Conservation (phyloP, 192 early-diverging fungal species). For the Linnemannia hyalina region DNA sequence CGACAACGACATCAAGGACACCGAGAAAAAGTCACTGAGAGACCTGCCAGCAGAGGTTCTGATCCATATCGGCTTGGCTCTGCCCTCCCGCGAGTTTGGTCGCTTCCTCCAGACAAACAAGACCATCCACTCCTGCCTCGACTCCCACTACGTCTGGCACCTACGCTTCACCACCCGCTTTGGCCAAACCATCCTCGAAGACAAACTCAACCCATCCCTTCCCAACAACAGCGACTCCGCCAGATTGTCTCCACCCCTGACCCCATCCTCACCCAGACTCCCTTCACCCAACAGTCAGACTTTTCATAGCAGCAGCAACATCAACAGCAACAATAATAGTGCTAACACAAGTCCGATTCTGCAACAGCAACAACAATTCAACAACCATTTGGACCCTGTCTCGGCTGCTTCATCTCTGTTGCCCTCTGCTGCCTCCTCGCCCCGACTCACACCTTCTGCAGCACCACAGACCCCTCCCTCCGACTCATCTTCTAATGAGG, state of each 20-base stretch:
- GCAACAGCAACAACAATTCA: background rate
- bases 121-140: constrained; percentile 6
- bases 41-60: constrained; percentile 40
- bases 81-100: constrained; percentile 31
- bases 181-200: constrained; percentile 30
- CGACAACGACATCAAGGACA: background rate
- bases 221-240: background rate
- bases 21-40: background rate
- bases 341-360: background rate
- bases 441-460: background rate
- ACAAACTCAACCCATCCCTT: background rate
- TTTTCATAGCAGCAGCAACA: background rate
- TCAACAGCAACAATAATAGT: constrained; percentile 5
- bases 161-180: constrained; percentile 31
- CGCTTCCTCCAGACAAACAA: constrained; percentile 38
- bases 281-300: background rate
- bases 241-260: background rate
- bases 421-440: background rate
- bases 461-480: background rate
- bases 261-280: constrained; percentile 12
- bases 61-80: constrained; percentile 19
- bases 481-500: background rate
- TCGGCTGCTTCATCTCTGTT: background rate
- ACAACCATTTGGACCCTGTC: constrained; percentile 32
- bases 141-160: constrained; percentile 52